phyloP scores from a whole-genome alignment of 2,329 filamentous ascomycete species.

The Pseudopithomyces chartarum region DNA sequence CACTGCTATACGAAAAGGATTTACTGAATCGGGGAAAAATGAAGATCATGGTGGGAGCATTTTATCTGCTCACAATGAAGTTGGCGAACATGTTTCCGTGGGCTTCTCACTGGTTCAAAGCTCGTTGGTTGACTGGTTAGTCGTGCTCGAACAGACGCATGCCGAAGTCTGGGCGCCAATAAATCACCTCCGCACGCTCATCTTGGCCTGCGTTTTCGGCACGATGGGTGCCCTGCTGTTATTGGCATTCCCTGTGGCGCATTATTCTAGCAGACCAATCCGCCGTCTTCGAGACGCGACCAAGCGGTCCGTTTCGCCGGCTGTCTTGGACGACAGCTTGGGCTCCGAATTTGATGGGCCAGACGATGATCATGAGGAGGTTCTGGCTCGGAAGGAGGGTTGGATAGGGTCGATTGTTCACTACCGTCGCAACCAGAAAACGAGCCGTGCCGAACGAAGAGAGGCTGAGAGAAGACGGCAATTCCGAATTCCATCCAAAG shows the following conservation, averaged over 20 bases:
- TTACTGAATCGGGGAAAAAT: constrained; percentile 52
- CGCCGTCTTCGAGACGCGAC: constrained; percentile 76
- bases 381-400: constrained; percentile 53
- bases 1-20: constrained; percentile 65
- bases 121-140: constrained; percentile 76
- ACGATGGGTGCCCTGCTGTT: constrained; percentile 75
- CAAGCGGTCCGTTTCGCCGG: constrained; percentile 71
- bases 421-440: constrained; percentile 39
- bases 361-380: constrained; percentile 55
- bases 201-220: constrained; percentile 84
- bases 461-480: constrained; percentile 54
- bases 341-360: constrained; percentile 42
- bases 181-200: constrained; percentile 73
- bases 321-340: constrained; percentile 57
- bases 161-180: constrained; percentile 79
- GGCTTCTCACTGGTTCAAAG: constrained; percentile 76
- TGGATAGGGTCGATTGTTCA: constrained; percentile 47
- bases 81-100: constrained; percentile 72
- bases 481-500: constrained; percentile 86
- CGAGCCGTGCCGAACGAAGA: constrained; percentile 40
- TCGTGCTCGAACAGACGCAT: constrained; percentile 78
- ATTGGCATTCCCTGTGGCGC: constrained; percentile 77
- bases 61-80: constrained; percentile 74
- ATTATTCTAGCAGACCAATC: constrained; percentile 81
- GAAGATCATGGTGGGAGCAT: constrained; percentile 72